Evolutionary conservation across 2,329 filamentous ascomycete species (phyloP).

Genomic region (Fusarium tuaranense): DNA sequence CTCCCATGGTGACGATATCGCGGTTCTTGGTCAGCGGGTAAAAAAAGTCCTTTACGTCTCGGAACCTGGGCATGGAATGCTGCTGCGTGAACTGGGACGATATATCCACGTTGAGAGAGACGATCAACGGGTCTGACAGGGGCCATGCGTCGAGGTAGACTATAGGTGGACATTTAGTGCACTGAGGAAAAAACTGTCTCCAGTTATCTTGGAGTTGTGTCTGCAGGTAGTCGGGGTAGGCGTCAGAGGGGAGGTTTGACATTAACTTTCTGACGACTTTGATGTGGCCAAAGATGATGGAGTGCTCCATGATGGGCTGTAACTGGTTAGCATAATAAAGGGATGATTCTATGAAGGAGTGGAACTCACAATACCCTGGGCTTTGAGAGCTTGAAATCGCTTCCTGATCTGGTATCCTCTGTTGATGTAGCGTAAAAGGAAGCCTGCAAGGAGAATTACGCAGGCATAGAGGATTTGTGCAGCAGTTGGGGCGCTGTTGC

Average conservation of each 20-base stretch:
- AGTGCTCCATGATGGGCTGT: constrained; percentile 36
- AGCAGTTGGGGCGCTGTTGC: not conserved
- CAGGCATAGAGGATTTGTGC: not conserved
- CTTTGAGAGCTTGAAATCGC: not conserved
- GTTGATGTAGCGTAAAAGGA: not conserved
- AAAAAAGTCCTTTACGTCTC: constrained; percentile 44
- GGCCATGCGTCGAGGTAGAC: constrained; percentile 48
- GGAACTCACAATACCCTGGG: not conserved
- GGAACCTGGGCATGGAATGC: constrained; percentile 34
- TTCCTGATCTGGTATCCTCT: not conserved
- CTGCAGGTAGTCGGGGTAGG: constrained; percentile 30
- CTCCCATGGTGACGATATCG: constrained; percentile 50
- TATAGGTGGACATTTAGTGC: constrained; percentile 39
- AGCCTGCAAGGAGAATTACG: not conserved
- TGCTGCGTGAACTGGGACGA: constrained; percentile 39
- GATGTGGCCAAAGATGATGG: constrained; percentile 34
- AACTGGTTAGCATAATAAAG: not conserved
- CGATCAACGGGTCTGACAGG: constrained; percentile 26
- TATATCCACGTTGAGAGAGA: constrained; percentile 35
- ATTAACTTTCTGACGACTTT: constrained; percentile 23
- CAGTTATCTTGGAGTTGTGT: constrained; percentile 30
- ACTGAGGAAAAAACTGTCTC: constrained; percentile 32
- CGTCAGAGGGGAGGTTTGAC: constrained; percentile 25
- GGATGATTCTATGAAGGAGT: not conserved
- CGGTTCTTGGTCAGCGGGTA: constrained; percentile 47